These are phyloP conservation scores for Ophiocordyceps camponoti-floridani DNA, from an alignment of 2,329 filamentous ascomycete species.

Conservation along the genomic window DNA sequence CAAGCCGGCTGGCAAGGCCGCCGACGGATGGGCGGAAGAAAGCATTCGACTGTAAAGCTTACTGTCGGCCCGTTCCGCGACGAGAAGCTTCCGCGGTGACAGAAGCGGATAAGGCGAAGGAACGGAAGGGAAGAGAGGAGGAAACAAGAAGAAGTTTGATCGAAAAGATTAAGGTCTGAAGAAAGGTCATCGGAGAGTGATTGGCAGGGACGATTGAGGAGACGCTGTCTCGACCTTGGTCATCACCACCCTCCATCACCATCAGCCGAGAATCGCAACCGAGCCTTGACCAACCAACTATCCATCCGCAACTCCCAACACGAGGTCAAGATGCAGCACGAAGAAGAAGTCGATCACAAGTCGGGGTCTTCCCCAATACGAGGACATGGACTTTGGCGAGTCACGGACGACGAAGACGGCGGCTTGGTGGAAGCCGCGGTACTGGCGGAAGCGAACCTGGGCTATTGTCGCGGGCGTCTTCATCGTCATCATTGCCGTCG, in stretches of 20 bases:
- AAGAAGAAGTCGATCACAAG: conserved; percentile 3
- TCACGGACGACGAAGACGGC: conserved; percentile 11
- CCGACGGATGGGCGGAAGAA: too few species aligned
- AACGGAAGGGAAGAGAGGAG: not conserved
- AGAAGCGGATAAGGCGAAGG: not conserved
- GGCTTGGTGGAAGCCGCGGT: conserved; percentile 28
- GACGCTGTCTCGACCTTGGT: not conserved
- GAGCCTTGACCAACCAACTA: too few species aligned
- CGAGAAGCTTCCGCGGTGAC: not conserved
- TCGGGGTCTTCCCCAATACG: conserved; percentile 10
- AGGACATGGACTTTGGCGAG: conserved; percentile 10
- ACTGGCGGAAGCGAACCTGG: conserved; percentile 36
- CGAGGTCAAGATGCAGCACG: conserved; percentile 1
- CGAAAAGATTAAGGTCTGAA: not conserved
- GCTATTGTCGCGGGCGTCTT: conserved; percentile 21
- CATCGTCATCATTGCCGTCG: conserved; percentile 25
- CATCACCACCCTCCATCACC: not conserved
- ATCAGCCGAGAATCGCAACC: not conserved
- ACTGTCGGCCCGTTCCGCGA: not conserved
- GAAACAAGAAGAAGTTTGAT: not conserved
- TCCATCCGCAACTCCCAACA: not conserved
- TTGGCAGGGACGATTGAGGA: not conserved
- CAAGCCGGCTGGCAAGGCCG: too few species aligned
- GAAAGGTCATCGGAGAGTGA: not conserved
- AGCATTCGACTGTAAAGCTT: too few species aligned